A percentile compares a stretch with the other conserved stretches of the same genome.
These are phyloP conservation scores for Oidiodendron maius DNA, from an alignment of 495 filamentous ascomycete species.

Conservation along the genomic window DNA sequence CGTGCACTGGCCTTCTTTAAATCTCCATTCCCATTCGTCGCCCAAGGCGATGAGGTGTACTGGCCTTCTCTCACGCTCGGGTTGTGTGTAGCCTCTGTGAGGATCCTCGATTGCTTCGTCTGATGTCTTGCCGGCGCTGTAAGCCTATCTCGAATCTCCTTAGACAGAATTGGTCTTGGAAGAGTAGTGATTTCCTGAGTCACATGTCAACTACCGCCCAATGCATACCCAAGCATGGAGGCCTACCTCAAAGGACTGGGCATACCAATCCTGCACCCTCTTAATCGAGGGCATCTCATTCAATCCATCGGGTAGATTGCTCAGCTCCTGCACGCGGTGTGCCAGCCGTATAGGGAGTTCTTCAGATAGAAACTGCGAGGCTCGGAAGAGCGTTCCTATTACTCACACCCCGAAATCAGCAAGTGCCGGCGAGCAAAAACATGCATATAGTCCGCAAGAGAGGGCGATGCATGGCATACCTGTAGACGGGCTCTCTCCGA, in stretches of 20 bases:
- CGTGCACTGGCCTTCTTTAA: constrained; percentile 48
- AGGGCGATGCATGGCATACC: constrained; percentile 51
- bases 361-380: constrained; percentile 96
- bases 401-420: constrained; percentile 13
- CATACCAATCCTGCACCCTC: constrained; percentile 96
- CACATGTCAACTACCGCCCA: constrained; percentile 27
- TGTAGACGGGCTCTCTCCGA: constrained; percentile 83
- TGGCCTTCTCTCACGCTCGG: constrained; percentile 84
- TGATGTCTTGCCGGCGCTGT: constrained; percentile 62
- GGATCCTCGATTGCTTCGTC: constrained; percentile 54
- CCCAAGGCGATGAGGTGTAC: constrained; percentile 67
- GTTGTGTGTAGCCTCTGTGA: constrained; percentile 80
- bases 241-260: constrained; percentile 94
- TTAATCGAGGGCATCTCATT: constrained; percentile 98
- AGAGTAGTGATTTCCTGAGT: constrained; percentile 83
- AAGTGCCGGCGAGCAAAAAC: background rate
- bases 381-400: constrained; percentile 96
- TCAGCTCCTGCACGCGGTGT: constrained; percentile 90
- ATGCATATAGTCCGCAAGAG: background rate
- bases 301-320: constrained; percentile 89
- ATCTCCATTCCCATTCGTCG: constrained; percentile 34
- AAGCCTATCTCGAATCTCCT: constrained; percentile 73
- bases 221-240: background rate
- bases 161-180: constrained; percentile 65
- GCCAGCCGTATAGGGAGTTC: constrained; percentile 95